These are phyloP conservation scores for Torulaspora maleeae DNA, from an alignment of 805 yeast genomes.

Conservation along the genomic window DNA sequence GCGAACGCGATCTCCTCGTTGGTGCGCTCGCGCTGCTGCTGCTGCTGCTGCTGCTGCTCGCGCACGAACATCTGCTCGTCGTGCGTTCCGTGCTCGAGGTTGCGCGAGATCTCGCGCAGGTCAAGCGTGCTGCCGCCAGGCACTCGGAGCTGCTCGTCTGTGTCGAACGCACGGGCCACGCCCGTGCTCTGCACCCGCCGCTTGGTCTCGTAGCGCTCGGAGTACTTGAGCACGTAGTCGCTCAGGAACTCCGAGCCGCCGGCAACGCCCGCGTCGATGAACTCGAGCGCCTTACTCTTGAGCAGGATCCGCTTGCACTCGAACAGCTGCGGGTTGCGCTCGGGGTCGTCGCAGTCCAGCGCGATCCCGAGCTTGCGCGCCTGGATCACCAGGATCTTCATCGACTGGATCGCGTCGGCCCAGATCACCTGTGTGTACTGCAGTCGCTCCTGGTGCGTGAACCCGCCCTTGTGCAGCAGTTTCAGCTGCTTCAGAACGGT, in stretches of 20 bases:
- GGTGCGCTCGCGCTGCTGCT: constrained; percentile 17
- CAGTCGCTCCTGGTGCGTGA: constrained; percentile 67
- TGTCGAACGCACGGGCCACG: constrained; percentile 34
- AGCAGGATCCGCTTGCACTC: constrained; percentile 48
- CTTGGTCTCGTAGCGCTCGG: constrained; percentile 49
- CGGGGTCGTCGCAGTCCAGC: constrained; percentile 59
- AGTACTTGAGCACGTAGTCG: constrained; percentile 59
- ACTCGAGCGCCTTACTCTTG: constrained; percentile 53
- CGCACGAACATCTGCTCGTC: constrained; percentile 26
- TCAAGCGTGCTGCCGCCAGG: constrained; percentile 7
- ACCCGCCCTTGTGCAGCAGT: constrained; percentile 80
- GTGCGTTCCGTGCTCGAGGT: constrained; percentile 23
- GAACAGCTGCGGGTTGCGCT: constrained; percentile 40
- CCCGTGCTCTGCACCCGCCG: constrained; percentile 56
- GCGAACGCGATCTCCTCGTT: constrained; percentile 67
- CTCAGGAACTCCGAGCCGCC: constrained; percentile 60
- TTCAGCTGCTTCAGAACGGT: constrained; percentile 88
- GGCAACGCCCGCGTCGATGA: constrained; percentile 60
- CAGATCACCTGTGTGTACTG: constrained; percentile 86
- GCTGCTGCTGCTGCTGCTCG: constrained; percentile 14
- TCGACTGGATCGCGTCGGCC: constrained; percentile 84
- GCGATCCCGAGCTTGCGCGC: constrained; percentile 62
- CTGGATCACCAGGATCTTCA: constrained; percentile 73
- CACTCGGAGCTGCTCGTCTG: constrained; percentile 12
- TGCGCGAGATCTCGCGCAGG: constrained; percentile 25